Conservation (phyloP, 1,284 basidiomycete species). For the Filobasidium uniguttulatum region DNA sequence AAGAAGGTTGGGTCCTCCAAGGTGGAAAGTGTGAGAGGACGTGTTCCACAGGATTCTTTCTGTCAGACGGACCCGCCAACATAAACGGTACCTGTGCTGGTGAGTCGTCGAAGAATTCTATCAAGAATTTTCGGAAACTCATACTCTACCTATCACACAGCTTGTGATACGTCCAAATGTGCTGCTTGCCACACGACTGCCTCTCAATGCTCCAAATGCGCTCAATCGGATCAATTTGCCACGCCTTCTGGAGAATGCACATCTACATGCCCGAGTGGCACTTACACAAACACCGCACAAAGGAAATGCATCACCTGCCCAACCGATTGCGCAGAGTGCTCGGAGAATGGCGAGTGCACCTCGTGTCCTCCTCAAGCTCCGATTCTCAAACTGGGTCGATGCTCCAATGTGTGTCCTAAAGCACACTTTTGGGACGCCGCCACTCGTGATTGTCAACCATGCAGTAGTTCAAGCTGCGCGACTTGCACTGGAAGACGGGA, state of each 20-base stretch:
- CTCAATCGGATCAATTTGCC: constrained; percentile 19
- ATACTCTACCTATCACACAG: constrained; percentile 16
- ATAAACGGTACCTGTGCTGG: constrained; percentile 32
- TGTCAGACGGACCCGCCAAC: constrained; percentile 18
- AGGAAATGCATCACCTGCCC: constrained; percentile 31
- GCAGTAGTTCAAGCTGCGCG: constrained; percentile 28
- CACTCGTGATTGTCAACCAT: constrained; percentile 24
- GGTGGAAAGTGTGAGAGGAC: constrained; percentile 26
- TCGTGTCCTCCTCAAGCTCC: constrained; percentile 32
- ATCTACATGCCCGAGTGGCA: constrained; percentile 28
- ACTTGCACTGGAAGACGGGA: constrained; percentile 25
- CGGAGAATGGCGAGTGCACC: constrained; percentile 21
- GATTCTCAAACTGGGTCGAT: constrained; percentile 29
- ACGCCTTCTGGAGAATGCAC: constrained; percentile 31
- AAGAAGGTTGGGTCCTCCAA: constrained; percentile 36
- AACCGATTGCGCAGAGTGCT: constrained; percentile 35
- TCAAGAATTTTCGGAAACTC: constrained; percentile 2
- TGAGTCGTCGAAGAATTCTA: constrained; percentile 17
- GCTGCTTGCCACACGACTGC: constrained; percentile 27
- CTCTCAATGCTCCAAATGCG: constrained; percentile 29
- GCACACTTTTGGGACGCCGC: constrained; percentile 27
- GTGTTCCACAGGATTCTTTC: constrained; percentile 29
- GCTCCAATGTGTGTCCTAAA: constrained; percentile 28
- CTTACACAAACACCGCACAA: constrained; percentile 19
- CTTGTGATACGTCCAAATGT: constrained; percentile 32